Evolutionary conservation across 345 rosid species (phyloP).

Genomic region (Hevea brasiliensis): DNA sequence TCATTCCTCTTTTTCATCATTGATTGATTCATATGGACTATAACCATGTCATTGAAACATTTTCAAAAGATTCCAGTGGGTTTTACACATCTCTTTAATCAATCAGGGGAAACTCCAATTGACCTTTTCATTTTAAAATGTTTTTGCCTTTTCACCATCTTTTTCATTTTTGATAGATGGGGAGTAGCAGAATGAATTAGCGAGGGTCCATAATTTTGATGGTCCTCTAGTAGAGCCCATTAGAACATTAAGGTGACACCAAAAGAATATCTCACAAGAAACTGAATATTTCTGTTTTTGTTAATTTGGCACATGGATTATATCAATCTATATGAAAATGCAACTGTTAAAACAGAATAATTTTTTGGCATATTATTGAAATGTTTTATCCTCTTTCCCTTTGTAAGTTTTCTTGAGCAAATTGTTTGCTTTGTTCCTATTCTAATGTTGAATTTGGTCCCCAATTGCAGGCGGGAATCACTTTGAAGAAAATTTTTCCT

Average conservation of each 20-base stretch:
- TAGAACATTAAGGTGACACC: slow-evolving; percentile 21
- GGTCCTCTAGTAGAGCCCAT: slow-evolving; percentile 37
- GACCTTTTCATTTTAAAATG: slow-evolving; percentile 12
- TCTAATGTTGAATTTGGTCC: slow-evolving; percentile 44
- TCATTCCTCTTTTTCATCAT: slow-evolving; percentile 7
- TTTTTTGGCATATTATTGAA: slow-evolving; percentile 24
- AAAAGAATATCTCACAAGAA: slow-evolving; percentile 28
- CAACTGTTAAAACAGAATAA: slow-evolving; percentile 15
- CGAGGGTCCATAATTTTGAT: slow-evolving; percentile 31
- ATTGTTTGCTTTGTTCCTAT: slow-evolving; percentile 25
- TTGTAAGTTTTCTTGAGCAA: slow-evolving; percentile 18
- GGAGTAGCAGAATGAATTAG: slow-evolving; percentile 21
- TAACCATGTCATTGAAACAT: slow-evolving; percentile 18
- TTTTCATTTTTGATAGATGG: slow-evolving; percentile 13
- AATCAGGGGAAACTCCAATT: slow-evolving; percentile 18
- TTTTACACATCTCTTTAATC: slow-evolving; percentile 27
- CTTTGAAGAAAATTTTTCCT: slow-evolving; percentile 48
- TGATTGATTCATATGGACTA: slow-evolving; percentile 9
- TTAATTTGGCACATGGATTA: slow-evolving; percentile 17
- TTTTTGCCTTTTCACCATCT: slow-evolving; percentile 13
- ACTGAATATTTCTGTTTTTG: slow-evolving; percentile 27
- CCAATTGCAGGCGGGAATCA: slow-evolving; percentile 60
- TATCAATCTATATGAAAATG: slow-evolving; percentile 27
- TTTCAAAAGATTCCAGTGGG: slow-evolving; percentile 3
- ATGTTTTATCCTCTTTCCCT: slow-evolving; percentile 20